A percentile compares a stretch with the other conserved stretches of the same genome.
phyloP scores from a whole-genome alignment of 1,284 basidiomycete species.

The Cutaneotrichosporon sp. region DNA sequence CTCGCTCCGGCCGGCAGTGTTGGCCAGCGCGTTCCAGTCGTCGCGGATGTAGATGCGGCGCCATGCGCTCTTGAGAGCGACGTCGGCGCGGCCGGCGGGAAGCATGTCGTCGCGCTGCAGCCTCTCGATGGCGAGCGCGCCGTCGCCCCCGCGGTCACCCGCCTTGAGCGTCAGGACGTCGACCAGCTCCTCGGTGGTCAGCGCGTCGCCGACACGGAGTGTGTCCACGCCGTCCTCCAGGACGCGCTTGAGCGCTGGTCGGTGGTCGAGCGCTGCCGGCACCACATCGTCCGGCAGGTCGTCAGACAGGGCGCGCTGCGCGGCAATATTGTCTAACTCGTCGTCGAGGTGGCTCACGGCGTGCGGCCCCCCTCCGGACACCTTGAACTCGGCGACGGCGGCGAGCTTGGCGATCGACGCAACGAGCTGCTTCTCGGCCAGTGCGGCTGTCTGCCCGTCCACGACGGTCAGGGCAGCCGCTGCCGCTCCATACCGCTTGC shows the following conservation, averaged over 20 bases:
- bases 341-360: constrained; percentile 53
- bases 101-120: constrained; percentile 57
- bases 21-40: constrained; percentile 56
- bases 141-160: constrained; percentile 51
- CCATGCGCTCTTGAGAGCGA: constrained; percentile 77
- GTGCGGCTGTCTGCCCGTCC: constrained; percentile 61
- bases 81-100: constrained; percentile 67
- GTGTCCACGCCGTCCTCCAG: constrained; percentile 17
- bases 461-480: constrained; percentile 66
- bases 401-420: constrained; percentile 88
- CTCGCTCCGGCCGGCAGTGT: constrained; percentile 47
- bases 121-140: constrained; percentile 56
- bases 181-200: constrained; percentile 57
- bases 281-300: constrained; percentile 22
- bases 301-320: constrained; percentile 56
- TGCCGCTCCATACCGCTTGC: constrained; percentile 67
- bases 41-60: constrained; percentile 82
- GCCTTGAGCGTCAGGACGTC: constrained; percentile 60
- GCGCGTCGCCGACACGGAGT: constrained; percentile 32
- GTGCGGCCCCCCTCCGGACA: constrained; percentile 21
- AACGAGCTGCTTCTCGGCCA: constrained; percentile 77
- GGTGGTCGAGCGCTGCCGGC: constrained; percentile 21
- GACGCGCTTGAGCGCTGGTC: constrained; percentile 32
- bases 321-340: constrained; percentile 58
- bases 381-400: constrained; percentile 70